phyloP scores from a whole-genome alignment of 306 rosid species.

The Pyrus communis region DNA sequence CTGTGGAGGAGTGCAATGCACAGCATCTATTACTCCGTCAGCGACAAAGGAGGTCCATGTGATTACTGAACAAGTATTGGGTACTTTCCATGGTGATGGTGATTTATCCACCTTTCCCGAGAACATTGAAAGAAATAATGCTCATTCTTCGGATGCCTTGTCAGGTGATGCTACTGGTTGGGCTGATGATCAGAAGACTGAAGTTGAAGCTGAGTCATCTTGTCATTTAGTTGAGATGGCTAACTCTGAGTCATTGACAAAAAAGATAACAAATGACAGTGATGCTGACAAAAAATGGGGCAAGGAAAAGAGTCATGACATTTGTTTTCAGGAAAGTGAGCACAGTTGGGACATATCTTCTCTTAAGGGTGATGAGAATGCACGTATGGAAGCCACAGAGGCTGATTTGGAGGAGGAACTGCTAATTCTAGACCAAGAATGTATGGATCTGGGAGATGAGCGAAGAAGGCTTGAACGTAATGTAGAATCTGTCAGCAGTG shows the following conservation, averaged over 20 bases:
- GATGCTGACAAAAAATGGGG: conserved; percentile 25
- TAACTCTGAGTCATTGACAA: conserved; percentile 25
- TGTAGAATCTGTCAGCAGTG: conserved; percentile 82
- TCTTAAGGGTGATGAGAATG: conserved; percentile 16
- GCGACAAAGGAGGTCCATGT: conserved; percentile 24
- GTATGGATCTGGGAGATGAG: conserved; percentile 53
- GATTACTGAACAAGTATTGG: conserved; percentile 32
- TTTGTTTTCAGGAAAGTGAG: conserved; percentile 16
- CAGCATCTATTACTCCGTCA: background rate
- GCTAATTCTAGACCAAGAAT: conserved; percentile 56
- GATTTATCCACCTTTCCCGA: conserved; percentile 12
- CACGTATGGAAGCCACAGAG: conserved; percentile 27
- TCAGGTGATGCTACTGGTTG: conserved; percentile 3
- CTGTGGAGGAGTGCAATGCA: conserved; percentile 10
- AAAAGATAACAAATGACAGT: conserved; percentile 18
- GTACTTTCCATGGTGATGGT: conserved; percentile 20
- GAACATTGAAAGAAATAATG: conserved; percentile 7
- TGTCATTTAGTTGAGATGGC: conserved; percentile 27
- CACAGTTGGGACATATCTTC: conserved; percentile 25
- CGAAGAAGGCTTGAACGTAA: conserved; percentile 82
- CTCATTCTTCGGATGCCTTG: conserved; percentile 6
- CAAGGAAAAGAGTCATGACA: conserved; percentile 17
- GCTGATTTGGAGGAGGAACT: conserved; percentile 65
- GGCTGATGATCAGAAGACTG: conserved; percentile 28
- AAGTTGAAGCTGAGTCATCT: conserved; percentile 25